Base-by-base conservation (phyloP, 371 early-diverging fungal species). In the Mucor racemosus region DNA sequence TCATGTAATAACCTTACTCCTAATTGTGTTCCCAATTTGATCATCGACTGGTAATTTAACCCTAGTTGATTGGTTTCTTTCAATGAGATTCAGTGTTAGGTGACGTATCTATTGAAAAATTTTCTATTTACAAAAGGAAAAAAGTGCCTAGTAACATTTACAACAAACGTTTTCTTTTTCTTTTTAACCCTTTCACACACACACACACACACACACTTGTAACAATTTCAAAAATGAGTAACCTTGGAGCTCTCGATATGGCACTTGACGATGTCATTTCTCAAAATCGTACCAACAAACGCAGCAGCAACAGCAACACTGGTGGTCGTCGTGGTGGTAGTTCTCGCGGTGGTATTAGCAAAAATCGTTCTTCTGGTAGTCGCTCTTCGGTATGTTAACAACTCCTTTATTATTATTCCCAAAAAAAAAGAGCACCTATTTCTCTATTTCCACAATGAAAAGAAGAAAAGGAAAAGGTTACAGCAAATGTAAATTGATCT, bases 231-330 rank as follows among this genome's bases (percentile, higher is more conserved):
- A 70, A 55, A 55, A 75, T 72, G 72, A 72, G 66, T 53, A 74
- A 70, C 44, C 65, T 67, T 58, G 73, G 75, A 40, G 78, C 76
- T 67, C 80, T 82, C 54, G 82, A 82, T 68, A 82, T 82, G 82
- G 80, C 82, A 57, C 82, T 82, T 76, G 82, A 82, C 64, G 82
- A 82, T 64, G 78, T 82, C 61, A 82, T 82, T 50, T 67, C 76
- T 33, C 76, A 77, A 65, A 78, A 71, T 64, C 74, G 74, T 44
- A 64, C 42, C 54, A 63, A 57, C 65, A 71, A 58, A 46, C 64
- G 59, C 15, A 64, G 15, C 56, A 64, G 15, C 56, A 64, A 39
- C 56, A 72, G 21, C 66, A 72, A 44, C 66, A 69, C 64, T 60
- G 42, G 48, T 41, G 36, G 34, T 60, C 67, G 72, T 53, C 62